These are phyloP conservation scores for Neonothopanus nambi DNA, from an alignment of 1,284 basidiomycete genomes.

Conservation along the genomic window DNA sequence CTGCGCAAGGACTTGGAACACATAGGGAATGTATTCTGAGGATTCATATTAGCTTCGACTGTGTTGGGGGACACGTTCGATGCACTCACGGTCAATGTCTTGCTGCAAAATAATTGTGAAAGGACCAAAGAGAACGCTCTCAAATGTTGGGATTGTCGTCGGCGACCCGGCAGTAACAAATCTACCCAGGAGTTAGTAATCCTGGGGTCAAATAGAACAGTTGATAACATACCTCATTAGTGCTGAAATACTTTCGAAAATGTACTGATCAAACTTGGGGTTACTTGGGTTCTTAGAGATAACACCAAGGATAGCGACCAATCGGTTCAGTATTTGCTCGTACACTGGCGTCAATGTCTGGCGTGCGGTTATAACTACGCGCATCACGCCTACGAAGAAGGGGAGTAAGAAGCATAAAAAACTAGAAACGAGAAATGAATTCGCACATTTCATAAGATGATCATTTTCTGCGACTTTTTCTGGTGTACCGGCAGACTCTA, in stretches of 20 bases:
- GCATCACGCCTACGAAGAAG: conserved; percentile 74
- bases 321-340: conserved; percentile 68
- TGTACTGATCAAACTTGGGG: conserved; percentile 96
- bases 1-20: conserved; percentile 96
- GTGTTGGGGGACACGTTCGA: background rate
- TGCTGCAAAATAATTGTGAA: conserved; percentile 89
- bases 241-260: conserved; percentile 94
- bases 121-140: conserved; percentile 81
- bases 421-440: background rate
- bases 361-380: conserved; percentile 88
- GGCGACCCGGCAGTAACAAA: conserved; percentile 79
- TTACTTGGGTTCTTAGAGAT: conserved; percentile 97
- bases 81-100: conserved; percentile 83
- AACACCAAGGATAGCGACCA: conserved; percentile 82
- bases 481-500: conserved; percentile 81
- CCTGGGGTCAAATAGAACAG: background rate
- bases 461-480: conserved; percentile 98
- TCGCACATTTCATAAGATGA: conserved; percentile 94
- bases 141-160: conserved; percentile 72
- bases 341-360: conserved; percentile 74
- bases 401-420: background rate
- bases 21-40: conserved; percentile 94
- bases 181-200: conserved; percentile 40
- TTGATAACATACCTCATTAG: conserved; percentile 68
- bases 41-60: conserved; percentile 1